These are phyloP conservation scores for Selaginella tamariscina DNA, from an alignment of 75 land plant species.

Conservation along the genomic window DNA sequence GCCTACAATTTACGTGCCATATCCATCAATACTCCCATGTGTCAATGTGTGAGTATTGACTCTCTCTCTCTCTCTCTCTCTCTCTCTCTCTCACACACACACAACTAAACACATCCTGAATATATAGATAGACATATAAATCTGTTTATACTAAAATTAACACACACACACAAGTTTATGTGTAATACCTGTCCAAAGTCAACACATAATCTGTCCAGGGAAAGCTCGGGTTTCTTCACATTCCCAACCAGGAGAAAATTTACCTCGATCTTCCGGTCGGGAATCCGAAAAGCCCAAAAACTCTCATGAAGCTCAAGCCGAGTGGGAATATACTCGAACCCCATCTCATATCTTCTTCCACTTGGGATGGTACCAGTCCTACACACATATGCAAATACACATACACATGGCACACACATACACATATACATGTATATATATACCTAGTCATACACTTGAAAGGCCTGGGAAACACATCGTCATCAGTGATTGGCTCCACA, in stretches of 20 bases:
- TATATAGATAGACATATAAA: too few species aligned
- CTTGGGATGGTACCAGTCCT: constrained; percentile 16
- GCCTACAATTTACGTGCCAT: too few species aligned
- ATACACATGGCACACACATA: too few species aligned
- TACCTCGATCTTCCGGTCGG: constrained; percentile 15
- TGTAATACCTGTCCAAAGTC: constrained; percentile 26
- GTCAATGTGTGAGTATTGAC: too few species aligned
- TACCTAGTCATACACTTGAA: constrained; percentile 7
- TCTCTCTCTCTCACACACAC: too few species aligned
- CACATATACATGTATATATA: too few species aligned
- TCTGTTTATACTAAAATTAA: too few species aligned
- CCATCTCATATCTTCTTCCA: constrained; percentile 28
- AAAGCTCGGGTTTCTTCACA: constrained; percentile 19
- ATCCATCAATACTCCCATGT: too few species aligned
- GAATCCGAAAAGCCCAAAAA: constrained; percentile 24
- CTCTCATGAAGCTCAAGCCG: constrained; percentile 22
- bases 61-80: too few species aligned
- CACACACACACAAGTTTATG: too few species aligned
- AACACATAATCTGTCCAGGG: constrained; percentile 9
- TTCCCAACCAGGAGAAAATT: constrained; percentile 28
- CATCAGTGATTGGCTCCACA: background rate
- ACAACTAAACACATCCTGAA: too few species aligned
- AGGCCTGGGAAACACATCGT: constrained; percentile 13
- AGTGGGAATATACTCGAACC: constrained; percentile 23
- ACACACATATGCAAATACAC: constrained; percentile 18